Evolutionary conservation across 192 early-diverging fungal species (phyloP).

Genomic region (Spinellus fusiger): DNA sequence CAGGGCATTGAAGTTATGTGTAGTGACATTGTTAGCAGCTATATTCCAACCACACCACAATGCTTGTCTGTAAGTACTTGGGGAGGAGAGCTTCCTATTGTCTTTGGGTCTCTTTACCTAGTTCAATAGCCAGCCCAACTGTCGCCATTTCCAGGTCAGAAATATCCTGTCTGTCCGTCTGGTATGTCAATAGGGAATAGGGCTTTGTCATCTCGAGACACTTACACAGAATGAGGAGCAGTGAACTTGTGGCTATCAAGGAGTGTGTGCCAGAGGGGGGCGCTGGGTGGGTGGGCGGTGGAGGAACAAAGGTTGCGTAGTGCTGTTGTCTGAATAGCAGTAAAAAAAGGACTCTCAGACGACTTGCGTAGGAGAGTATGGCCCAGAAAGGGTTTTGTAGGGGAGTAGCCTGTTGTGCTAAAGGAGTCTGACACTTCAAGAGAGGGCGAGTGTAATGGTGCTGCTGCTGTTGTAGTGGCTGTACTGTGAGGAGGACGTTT

Average conservation of each 20-base stretch:
- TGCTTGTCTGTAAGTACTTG: slow-evolving; percentile 1
- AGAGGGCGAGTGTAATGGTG: slow-evolving; percentile 4
- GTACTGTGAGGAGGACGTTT: neutral
- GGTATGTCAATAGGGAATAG: neutral
- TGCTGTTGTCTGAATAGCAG: slow-evolving; percentile 8
- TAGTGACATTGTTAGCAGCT: slow-evolving; percentile 59
- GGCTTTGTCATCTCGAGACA: neutral
- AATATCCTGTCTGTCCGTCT: slow-evolving; percentile 54
- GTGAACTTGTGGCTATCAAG: slow-evolving; percentile 15
- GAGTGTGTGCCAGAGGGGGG: slow-evolving; percentile 5
- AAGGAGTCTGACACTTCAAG: slow-evolving; percentile 14
- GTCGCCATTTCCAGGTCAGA: slow-evolving; percentile 68
- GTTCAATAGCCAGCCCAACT: slow-evolving; percentile 51
- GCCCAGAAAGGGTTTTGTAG: neutral
- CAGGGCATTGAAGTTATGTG: slow-evolving; percentile 62
- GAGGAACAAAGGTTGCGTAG: slow-evolving; percentile 13
- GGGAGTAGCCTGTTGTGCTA: neutral
- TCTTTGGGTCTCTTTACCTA: slow-evolving; percentile 38
- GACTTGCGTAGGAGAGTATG: slow-evolving; percentile 1
- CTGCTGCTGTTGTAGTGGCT: neutral
- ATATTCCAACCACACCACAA: slow-evolving; percentile 1
- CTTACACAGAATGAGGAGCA: slow-evolving; percentile 24
- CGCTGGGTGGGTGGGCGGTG: neutral
- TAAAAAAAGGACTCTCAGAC: slow-evolving; percentile 13
- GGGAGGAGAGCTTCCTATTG: neutral